These are phyloP conservation scores for Coprinopsis cinerea DNA, from an alignment of 768 basidiomycete genomes.

Conservation along the genomic window DNA sequence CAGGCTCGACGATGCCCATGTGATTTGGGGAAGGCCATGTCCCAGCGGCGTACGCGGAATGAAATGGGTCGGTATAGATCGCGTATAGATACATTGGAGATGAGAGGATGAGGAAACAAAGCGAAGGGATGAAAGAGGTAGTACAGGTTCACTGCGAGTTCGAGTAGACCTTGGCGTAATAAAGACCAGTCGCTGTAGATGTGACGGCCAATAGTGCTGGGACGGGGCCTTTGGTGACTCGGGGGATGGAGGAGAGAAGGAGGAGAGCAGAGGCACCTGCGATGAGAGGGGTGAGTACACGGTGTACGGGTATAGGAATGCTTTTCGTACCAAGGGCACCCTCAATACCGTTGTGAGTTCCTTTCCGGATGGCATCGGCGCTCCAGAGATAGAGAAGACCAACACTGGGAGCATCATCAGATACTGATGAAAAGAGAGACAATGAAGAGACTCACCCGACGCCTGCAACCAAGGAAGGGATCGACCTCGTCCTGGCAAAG, in stretches of 20 bases:
- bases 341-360: constrained; percentile 69
- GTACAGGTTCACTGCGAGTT: constrained; percentile 5
- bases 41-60: too few relatives aligned
- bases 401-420: constrained; percentile 41
- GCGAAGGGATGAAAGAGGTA: not conserved
- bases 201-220: constrained; percentile 58
- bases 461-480: constrained; percentile 81
- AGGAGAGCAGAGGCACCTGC: constrained; percentile 76
- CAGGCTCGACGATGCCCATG: too few relatives aligned
- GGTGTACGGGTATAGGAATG: not conserved
- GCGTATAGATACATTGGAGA: not conserved
- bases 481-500: constrained; percentile 63
- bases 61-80: not conserved
- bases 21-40: too few relatives aligned
- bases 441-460: constrained; percentile 47
- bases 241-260: constrained; percentile 68
- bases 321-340: constrained; percentile 56
- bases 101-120: not conserved
- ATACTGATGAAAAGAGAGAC: constrained; percentile 1
- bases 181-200: constrained; percentile 52
- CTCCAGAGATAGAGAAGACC: constrained; percentile 78
- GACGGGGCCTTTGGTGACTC: constrained; percentile 68
- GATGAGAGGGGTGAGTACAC: not conserved
- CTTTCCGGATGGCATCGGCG: constrained; percentile 68
- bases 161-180: constrained; percentile 62